Evolutionary conservation across 257 asterid genomes (phyloP).

Genomic region (Agastache rugosa): DNA sequence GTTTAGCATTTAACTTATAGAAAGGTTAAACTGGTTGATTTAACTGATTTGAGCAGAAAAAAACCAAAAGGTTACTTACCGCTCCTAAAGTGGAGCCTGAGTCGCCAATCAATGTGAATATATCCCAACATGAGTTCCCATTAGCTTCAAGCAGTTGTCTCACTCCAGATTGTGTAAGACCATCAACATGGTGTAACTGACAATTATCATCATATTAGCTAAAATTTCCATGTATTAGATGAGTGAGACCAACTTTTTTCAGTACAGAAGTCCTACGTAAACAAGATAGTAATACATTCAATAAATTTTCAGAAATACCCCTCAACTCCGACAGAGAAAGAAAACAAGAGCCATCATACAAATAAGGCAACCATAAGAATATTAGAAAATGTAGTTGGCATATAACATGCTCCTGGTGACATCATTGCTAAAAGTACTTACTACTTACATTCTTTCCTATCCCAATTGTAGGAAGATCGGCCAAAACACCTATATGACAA

Average conservation of each 20-base stretch:
- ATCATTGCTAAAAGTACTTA: constrained; percentile 40
- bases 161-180: constrained; percentile 69
- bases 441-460: constrained; percentile 85
- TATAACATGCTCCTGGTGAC: neutral
- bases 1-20: neutral
- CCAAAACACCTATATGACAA: constrained; percentile 88
- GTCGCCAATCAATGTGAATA: constrained; percentile 64
- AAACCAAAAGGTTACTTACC: constrained; percentile 44
- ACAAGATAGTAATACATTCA: constrained; percentile 1
- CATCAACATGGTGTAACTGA: constrained; percentile 90
- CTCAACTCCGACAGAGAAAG: constrained; percentile 16
- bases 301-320: neutral
- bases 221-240: neutral
- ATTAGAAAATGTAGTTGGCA: neutral
- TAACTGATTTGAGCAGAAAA: neutral
- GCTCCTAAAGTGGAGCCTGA: constrained; percentile 82
- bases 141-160: constrained; percentile 57
- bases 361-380: neutral
- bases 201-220: constrained; percentile 17
- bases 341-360: constrained; percentile 4
- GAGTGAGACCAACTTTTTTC: neutral
- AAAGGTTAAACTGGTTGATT: constrained; percentile 6
- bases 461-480: constrained; percentile 84
- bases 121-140: constrained; percentile 46
- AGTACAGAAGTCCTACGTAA: neutral